Percentiles rank a stretch among this genome's conserved stretches.
Conservation (phyloP, 2,329 filamentous ascomycete genomes). For the Monilinia fructigena region DNA sequence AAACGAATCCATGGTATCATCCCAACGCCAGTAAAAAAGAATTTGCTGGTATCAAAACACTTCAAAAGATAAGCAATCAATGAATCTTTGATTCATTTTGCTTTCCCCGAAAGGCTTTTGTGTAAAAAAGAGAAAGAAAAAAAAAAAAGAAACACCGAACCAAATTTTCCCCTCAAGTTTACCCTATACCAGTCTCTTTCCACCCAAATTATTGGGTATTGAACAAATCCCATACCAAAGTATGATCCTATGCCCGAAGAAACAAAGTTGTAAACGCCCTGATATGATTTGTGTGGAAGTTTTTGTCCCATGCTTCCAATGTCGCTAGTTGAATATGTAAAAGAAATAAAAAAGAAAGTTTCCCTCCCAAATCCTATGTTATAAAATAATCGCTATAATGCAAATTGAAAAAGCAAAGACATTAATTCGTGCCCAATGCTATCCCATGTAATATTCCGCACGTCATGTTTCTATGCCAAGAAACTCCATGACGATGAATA, state of each 20-base stretch:
- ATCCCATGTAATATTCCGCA: slow-evolving; percentile 27
- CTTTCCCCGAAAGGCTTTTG: slow-evolving; percentile 28
- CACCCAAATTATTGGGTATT: slow-evolving; percentile 7
- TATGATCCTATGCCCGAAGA: slow-evolving; percentile 16
- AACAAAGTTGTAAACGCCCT: slow-evolving; percentile 12
- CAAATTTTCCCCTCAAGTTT: slow-evolving; percentile 18
- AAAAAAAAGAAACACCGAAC: not conserved
- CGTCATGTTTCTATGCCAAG: slow-evolving; percentile 35
- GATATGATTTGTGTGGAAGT: slow-evolving; percentile 18
- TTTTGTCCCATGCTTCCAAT: not conserved
- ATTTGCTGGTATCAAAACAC: slow-evolving; percentile 31
- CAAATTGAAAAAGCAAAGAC: slow-evolving; percentile 35
- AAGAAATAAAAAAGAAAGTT: slow-evolving; percentile 13
- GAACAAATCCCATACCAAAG: slow-evolving; percentile 17
- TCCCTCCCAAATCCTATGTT: slow-evolving; percentile 11
- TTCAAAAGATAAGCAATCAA: slow-evolving; percentile 24
- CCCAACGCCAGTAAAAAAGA: slow-evolving; percentile 32
- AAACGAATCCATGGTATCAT: slow-evolving; percentile 38
- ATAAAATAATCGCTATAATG: slow-evolving; percentile 25
- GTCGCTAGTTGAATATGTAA: slow-evolving; percentile 22
- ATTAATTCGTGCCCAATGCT: slow-evolving; percentile 31
- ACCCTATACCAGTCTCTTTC: slow-evolving; percentile 17
- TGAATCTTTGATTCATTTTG: slow-evolving; percentile 26
- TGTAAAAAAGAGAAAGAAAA: not conserved
- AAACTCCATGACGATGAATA: slow-evolving; percentile 36